Conservation (phyloP, 352 stramenopile species). For the Phytopythium aichiense region DNA sequence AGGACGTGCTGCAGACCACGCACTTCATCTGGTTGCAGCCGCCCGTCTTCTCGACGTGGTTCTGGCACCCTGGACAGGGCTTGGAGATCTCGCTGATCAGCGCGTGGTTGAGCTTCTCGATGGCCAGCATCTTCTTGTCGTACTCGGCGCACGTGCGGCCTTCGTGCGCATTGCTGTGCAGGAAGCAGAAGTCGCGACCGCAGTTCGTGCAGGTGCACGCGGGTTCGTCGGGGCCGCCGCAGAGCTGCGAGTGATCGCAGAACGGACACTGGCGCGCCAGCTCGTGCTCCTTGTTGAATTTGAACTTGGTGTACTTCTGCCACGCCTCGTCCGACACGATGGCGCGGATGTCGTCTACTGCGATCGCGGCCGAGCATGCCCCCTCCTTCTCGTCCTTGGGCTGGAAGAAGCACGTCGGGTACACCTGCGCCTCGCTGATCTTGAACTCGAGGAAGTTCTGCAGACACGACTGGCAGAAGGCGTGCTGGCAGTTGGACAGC, state of each 20-base stretch:
- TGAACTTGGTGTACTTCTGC: slow-evolving; percentile 79
- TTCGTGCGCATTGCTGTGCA: slow-evolving; percentile 83
- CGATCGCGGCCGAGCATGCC: slow-evolving; percentile 38
- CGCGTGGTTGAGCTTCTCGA: slow-evolving; percentile 81
- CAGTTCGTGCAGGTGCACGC: slow-evolving; percentile 43
- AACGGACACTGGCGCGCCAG: slow-evolving; percentile 55
- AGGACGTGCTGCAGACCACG: slow-evolving; percentile 71
- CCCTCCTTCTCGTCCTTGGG: slow-evolving; percentile 21
- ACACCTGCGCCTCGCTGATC: slow-evolving; percentile 65
- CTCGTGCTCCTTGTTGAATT: slow-evolving; percentile 79
- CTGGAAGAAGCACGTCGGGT: slow-evolving; percentile 66
- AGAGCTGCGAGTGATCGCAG: slow-evolving; percentile 55
- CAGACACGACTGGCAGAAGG: slow-evolving; percentile 59
- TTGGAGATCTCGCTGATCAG: slow-evolving; percentile 79
- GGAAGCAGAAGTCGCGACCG: slow-evolving; percentile 75
- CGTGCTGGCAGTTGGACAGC: slow-evolving; percentile 46
- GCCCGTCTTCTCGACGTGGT: slow-evolving; percentile 86
- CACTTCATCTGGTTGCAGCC: slow-evolving; percentile 92
- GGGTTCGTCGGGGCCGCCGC: slow-evolving; percentile 30
- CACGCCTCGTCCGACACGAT: slow-evolving; percentile 47
- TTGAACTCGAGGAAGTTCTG: slow-evolving; percentile 69
- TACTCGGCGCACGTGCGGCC: slow-evolving; percentile 70
- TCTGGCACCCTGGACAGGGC: slow-evolving; percentile 85
- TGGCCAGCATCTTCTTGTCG: slow-evolving; percentile 66
- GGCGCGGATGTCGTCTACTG: slow-evolving; percentile 36